These are phyloP conservation scores for Peltaster fructicola DNA, from an alignment of 2,329 filamentous ascomycete genomes.

Conservation along the genomic window DNA sequence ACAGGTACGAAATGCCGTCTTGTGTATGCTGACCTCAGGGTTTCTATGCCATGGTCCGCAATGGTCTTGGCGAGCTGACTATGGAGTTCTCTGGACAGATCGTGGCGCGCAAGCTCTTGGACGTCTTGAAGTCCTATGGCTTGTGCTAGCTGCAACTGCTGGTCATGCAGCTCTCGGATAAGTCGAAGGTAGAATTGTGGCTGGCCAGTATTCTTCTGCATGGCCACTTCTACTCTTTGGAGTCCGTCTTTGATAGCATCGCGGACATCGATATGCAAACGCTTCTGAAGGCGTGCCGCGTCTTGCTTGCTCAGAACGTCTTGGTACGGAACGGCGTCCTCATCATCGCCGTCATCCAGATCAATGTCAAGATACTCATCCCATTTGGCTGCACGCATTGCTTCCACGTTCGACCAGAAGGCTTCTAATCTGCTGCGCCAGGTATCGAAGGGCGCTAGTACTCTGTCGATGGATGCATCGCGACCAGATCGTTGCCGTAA, in stretches of 20 bases:
- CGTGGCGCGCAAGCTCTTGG: background rate
- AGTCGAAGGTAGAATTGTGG: too few species aligned
- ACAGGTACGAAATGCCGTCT: constrained; percentile 44
- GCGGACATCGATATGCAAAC: constrained; percentile 7
- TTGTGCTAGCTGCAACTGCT: background rate
- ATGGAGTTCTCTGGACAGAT: background rate
- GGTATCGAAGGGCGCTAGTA: constrained; percentile 45
- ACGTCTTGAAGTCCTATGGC: background rate
- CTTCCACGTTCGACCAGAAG: constrained; percentile 43
- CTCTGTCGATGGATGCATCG: constrained; percentile 45
- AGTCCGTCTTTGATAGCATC: constrained; percentile 7
- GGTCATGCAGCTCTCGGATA: constrained; percentile 7
- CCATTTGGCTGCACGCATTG: constrained; percentile 52
- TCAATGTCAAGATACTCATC: constrained; percentile 50
- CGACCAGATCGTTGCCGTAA: constrained; percentile 54
- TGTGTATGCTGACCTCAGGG: constrained; percentile 11
- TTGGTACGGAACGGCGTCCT: constrained; percentile 41
- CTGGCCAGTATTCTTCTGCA: too few species aligned
- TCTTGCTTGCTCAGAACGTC: constrained; percentile 55
- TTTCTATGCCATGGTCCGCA: constrained; percentile 1
- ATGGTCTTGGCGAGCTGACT: background rate
- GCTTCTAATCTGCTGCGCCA: constrained; percentile 63
- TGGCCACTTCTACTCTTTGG: too few species aligned
- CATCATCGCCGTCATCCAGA: constrained; percentile 56
- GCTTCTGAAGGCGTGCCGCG: constrained; percentile 36